phyloP scores from a whole-genome alignment of 495 filamentous ascomycete genomes.

The Penicillium flavigenum region DNA sequence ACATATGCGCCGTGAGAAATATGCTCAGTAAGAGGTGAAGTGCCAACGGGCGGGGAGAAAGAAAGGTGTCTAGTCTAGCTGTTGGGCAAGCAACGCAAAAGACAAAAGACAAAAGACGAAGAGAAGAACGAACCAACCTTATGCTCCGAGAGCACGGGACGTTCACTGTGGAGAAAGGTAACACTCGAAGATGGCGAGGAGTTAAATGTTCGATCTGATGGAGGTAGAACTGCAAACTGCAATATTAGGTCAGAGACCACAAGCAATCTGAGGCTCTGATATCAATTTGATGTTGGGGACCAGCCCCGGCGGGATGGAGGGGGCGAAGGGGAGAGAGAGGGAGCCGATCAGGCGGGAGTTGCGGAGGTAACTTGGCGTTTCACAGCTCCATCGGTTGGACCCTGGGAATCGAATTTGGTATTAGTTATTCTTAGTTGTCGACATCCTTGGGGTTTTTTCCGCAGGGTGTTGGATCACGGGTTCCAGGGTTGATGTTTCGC shows the following conservation, averaged over 20 bases:
- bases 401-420: conserved; percentile 33
- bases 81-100: conserved; percentile 29
- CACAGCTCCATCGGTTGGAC: conserved; percentile 32
- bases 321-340: not conserved
- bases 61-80: conserved; percentile 15
- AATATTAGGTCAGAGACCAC: conserved; percentile 18
- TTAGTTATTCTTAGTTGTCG: conserved; percentile 38
- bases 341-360: conserved; percentile 37
- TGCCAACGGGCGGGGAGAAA: conserved; percentile 11
- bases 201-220: conserved; percentile 21
- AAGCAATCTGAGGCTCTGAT: not conserved
- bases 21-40: conserved; percentile 9
- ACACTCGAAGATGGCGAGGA: conserved; percentile 9
- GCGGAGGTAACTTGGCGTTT: conserved; percentile 44
- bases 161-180: conserved; percentile 16
- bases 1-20: conserved; percentile 8
- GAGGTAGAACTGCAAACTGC: conserved; percentile 22
- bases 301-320: conserved; percentile 32
- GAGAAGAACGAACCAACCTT: conserved; percentile 43
- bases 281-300: conserved; percentile 29
- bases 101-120: conserved; percentile 31
- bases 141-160: conserved; percentile 25
- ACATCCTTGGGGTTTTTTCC: conserved; percentile 20
- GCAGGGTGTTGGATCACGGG: conserved; percentile 19
- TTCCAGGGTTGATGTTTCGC: conserved; percentile 28